A percentile compares a stretch with the other conserved stretches of the same genome.
These are phyloP conservation scores for Hyaloscypha finlandica DNA, from an alignment of 495 filamentous ascomycete species.

Conservation along the genomic window DNA sequence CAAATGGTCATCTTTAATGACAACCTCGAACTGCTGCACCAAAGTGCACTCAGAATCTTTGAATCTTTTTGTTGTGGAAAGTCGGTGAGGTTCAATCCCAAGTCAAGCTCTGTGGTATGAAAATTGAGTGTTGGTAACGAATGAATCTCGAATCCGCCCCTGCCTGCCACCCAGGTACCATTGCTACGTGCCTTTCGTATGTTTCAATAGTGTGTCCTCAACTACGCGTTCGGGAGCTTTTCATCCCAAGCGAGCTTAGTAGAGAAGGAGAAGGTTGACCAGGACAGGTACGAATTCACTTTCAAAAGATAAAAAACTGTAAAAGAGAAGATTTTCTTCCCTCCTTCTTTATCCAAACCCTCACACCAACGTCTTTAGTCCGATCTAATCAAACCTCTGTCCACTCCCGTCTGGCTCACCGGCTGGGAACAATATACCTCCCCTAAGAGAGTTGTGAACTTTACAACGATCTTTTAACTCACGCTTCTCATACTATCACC, in stretches of 20 bases:
- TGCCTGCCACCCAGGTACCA: neutral
- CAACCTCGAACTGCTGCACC: neutral
- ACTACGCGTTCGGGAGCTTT: conserved; percentile 9
- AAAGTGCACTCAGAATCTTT: neutral
- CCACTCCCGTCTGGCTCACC: too few species aligned
- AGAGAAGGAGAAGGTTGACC: neutral
- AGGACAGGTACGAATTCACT: neutral
- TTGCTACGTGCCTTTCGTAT: neutral
- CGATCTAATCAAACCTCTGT: too few species aligned
- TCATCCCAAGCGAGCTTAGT: neutral
- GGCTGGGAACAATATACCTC: too few species aligned
- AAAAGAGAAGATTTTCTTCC: too few species aligned
- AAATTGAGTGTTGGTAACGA: neutral
- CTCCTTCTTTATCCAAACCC: too few species aligned
- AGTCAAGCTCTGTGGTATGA: neutral
- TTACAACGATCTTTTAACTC: neutral
- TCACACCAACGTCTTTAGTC: too few species aligned
- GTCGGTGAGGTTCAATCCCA: neutral
- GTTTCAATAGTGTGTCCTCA: conserved; percentile 3
- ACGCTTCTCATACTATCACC: neutral
- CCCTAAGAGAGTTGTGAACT: neutral
- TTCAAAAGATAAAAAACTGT: too few species aligned
- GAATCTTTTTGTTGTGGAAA: neutral
- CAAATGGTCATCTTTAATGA: neutral
- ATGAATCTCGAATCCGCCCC: neutral